Conservation (phyloP, 106 monocot species). For the Phalaenopsis aphrodite region DNA sequence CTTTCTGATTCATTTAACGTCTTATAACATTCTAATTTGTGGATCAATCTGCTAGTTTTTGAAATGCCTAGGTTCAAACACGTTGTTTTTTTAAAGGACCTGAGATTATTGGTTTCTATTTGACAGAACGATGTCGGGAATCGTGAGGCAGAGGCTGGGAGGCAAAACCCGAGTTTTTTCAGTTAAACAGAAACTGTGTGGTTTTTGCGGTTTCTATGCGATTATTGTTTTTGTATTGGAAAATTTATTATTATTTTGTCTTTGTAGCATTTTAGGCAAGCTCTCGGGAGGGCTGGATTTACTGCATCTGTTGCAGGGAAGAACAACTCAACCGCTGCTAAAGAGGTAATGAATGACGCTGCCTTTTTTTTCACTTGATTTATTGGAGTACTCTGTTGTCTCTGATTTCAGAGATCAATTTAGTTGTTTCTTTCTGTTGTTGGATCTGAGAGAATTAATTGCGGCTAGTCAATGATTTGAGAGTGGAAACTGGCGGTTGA, state of each 20-base stretch:
- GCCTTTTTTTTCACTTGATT: not conserved
- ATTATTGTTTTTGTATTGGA: not conserved
- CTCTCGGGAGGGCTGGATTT: slow-evolving; percentile 30
- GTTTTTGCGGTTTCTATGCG: not conserved
- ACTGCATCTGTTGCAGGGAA: slow-evolving; percentile 19
- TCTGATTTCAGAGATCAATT: not conserved
- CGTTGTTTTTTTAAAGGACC: not conserved
- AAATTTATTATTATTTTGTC: not conserved
- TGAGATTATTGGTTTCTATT: not conserved
- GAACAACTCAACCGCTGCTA: slow-evolving; percentile 42
- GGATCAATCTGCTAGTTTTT: not conserved
- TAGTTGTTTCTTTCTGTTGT: not conserved
- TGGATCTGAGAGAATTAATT: not conserved
- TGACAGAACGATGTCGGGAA: slow-evolving; percentile 1
- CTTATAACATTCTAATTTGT: not conserved
- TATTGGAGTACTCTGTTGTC: not conserved
- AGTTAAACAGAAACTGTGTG: not conserved
- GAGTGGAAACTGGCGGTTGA: not conserved
- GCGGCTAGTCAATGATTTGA: not conserved
- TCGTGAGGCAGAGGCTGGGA: slow-evolving; percentile 9
- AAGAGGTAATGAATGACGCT: slow-evolving; percentile 40
- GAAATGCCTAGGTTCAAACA: not conserved
- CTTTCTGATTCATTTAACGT: not conserved
- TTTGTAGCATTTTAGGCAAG: slow-evolving; percentile 31
- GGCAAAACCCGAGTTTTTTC: not conserved